phyloP scores from a whole-genome alignment of 202 grass and related monocot species.

The Dendrocalamus latiflorus region DNA sequence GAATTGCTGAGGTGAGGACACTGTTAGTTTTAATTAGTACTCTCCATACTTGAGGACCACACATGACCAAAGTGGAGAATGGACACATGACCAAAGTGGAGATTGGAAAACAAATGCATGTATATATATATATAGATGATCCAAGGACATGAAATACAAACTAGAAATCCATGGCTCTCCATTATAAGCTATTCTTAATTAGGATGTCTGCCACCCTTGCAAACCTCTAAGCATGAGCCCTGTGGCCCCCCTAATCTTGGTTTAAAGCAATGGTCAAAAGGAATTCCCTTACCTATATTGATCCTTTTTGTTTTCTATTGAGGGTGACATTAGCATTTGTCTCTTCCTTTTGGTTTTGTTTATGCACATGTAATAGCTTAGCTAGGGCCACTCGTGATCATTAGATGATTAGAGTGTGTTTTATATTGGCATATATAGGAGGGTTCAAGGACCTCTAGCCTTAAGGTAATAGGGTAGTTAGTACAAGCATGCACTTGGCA shows the following conservation, averaged over 20 bases:
- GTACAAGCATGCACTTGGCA: constrained; percentile 36
- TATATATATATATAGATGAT: constrained; percentile 6
- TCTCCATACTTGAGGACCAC: constrained; percentile 26
- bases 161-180: constrained; percentile 4
- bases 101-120: constrained; percentile 19
- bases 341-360: constrained; percentile 45
- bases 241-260: constrained; percentile 30
- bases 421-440: constrained; percentile 29
- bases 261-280: constrained; percentile 51
- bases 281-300: constrained; percentile 18
- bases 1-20: constrained; percentile 1
- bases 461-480: constrained; percentile 45
- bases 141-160: constrained; percentile 25
- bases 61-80: constrained; percentile 27
- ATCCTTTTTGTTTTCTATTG: constrained; percentile 47
- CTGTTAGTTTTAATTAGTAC: constrained; percentile 16
- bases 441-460: constrained; percentile 19
- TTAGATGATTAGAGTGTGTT: constrained; percentile 24
- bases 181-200: constrained; percentile 34
- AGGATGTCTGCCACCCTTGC: constrained; percentile 23
- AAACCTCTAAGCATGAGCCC: constrained; percentile 28
- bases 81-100: too few relatives aligned
- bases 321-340: constrained; percentile 46
- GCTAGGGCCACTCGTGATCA: constrained; percentile 20
- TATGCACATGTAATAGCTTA: constrained; percentile 31